Evolutionary conservation across 495 filamentous ascomycete genomes (phyloP).

Genomic region (Copromyces sp.): DNA sequence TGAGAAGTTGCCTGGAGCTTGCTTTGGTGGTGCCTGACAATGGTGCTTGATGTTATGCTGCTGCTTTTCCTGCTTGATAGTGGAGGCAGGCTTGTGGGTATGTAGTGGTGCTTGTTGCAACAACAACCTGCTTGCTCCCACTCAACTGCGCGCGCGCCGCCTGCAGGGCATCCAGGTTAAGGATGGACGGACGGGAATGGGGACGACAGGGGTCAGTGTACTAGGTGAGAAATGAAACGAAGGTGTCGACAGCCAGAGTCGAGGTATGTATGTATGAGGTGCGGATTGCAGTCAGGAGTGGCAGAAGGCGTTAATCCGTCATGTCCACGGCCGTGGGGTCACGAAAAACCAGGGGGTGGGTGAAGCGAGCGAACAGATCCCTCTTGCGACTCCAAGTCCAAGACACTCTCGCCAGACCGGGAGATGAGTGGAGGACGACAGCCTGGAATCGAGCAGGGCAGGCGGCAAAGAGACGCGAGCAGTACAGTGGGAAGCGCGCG

Average conservation of each 20-base stretch:
- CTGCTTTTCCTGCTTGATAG: background rate
- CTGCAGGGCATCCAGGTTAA: background rate
- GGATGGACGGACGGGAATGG: background rate
- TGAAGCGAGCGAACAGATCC: background rate
- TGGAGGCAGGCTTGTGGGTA: background rate
- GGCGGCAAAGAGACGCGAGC: conserved; percentile 32
- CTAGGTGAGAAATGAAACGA: background rate
- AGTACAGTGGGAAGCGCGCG: conserved; percentile 25
- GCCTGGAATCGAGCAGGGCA: conserved; percentile 10
- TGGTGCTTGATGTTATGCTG: conserved; percentile 5
- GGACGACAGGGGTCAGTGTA: background rate
- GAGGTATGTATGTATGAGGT: background rate
- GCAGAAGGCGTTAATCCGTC: background rate
- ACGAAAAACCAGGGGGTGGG: background rate
- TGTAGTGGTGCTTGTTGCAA: background rate
- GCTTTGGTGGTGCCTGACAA: background rate
- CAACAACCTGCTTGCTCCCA: background rate
- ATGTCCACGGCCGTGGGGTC: background rate
- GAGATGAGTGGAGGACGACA: conserved; percentile 25
- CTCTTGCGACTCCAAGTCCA: conserved; percentile 13
- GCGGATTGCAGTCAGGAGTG: background rate
- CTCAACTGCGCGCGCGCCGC: background rate
- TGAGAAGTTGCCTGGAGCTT: background rate
- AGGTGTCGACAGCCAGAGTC: background rate
- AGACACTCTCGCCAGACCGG: conserved; percentile 11